A percentile compares a stretch with the other conserved stretches of the same genome.
Conservation (phyloP, 2,329 filamentous ascomycete genomes). For the Colletotrichum limetticola region DNA sequence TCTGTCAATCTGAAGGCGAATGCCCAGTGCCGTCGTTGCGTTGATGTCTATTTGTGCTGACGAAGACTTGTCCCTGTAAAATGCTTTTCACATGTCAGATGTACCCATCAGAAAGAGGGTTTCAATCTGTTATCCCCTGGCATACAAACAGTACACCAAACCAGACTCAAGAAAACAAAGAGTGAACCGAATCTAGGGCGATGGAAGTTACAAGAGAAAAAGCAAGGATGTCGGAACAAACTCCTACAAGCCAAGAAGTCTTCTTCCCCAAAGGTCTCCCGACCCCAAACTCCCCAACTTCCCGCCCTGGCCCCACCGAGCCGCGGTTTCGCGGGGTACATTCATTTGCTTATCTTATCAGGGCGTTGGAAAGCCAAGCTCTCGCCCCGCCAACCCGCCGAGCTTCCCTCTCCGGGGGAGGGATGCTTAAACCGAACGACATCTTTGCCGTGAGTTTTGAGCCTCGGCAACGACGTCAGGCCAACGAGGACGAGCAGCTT, state of each 20-base stretch:
- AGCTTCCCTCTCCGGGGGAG: not conserved
- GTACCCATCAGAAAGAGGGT: not conserved
- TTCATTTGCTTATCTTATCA: constrained; percentile 4
- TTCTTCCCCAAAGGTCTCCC: not conserved
- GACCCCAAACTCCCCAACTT: not conserved
- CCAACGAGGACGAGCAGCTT: not conserved
- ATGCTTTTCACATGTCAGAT: not conserved
- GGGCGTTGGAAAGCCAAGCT: not conserved
- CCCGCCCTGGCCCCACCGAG: not conserved
- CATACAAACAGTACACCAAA: no score
- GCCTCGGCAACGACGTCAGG: not conserved
- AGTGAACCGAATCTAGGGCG: not conserved
- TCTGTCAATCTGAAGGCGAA: not conserved
- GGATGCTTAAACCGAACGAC: not conserved
- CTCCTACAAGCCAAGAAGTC: not conserved
- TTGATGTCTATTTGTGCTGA: no score
- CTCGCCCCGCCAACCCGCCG: not conserved
- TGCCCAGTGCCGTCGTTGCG: not conserved
- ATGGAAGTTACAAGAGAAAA: not conserved
- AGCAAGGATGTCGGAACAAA: not conserved
- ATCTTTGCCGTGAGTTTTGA: not conserved
- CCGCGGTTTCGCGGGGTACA: constrained; percentile 4
- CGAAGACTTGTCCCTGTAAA: no score
- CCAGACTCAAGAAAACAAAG: no score
- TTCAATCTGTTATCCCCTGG: not conserved